Evolutionary conservation across 345 rosid genomes (phyloP).

Genomic region (Populus tremula): DNA sequence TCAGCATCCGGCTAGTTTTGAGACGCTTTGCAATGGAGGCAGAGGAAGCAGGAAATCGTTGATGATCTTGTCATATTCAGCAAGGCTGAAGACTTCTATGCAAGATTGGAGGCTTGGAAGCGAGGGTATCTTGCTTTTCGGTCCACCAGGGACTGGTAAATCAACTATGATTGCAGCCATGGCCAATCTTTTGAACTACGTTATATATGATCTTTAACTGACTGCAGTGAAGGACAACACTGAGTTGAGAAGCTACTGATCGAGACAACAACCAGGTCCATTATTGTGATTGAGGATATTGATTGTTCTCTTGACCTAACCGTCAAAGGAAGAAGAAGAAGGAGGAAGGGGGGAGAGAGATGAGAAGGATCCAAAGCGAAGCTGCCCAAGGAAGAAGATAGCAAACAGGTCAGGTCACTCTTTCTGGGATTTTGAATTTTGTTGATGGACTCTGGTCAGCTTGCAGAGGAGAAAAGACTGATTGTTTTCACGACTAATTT

Average conservation of each 20-base stretch:
- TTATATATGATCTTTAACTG: neutral
- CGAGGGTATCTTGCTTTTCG: slow-evolving; percentile 5
- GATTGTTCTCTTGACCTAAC: slow-evolving; percentile 7
- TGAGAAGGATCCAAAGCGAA: slow-evolving; percentile 1
- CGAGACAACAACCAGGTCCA: neutral
- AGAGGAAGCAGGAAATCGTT: slow-evolving; percentile 7
- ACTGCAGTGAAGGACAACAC: slow-evolving; percentile 3
- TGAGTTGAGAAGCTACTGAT: slow-evolving; percentile 3
- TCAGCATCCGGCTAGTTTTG: slow-evolving; percentile 5
- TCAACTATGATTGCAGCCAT: slow-evolving; percentile 10
- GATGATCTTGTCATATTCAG: neutral
- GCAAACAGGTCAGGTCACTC: slow-evolving; percentile 1
- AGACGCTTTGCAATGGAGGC: neutral
- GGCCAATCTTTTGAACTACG: slow-evolving; percentile 6
- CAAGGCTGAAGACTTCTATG: slow-evolving; percentile 3
- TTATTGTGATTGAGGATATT: slow-evolving; percentile 8
- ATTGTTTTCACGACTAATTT: slow-evolving; percentile 8
- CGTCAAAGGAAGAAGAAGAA: slow-evolving; percentile 1
- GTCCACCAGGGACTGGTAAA: neutral
- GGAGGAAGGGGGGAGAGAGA: neutral
- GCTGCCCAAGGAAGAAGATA: neutral
- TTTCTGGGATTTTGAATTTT: slow-evolving; percentile 7
- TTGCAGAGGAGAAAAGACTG: slow-evolving; percentile 1
- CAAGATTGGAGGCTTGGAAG: slow-evolving; percentile 9
- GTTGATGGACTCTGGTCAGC: slow-evolving; percentile 4